phyloP scores from a whole-genome alignment of 768 basidiomycete genomes.

The Auricularia sp. region DNA sequence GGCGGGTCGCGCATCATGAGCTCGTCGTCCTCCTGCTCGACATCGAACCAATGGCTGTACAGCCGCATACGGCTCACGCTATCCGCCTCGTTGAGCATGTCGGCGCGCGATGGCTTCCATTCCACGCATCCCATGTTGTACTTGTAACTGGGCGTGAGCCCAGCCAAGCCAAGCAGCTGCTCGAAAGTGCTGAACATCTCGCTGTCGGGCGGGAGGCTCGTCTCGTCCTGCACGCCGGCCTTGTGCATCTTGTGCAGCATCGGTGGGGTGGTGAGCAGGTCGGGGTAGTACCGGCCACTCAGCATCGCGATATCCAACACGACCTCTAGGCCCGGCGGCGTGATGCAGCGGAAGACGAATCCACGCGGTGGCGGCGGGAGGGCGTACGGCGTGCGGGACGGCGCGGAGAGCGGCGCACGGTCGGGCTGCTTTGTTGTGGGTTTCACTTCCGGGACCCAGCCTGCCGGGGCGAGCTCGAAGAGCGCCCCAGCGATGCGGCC shows the following conservation, averaged over 20 bases:
- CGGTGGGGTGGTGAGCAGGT: slow-evolving; percentile 31
- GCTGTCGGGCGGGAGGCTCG: neutral
- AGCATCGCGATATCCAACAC: slow-evolving; percentile 61
- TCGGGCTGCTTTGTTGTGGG: no score
- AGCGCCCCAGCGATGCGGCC: slow-evolving; percentile 63
- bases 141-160: neutral
- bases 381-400: slow-evolving; percentile 16
- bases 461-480: slow-evolving; percentile 69
- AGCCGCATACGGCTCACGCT: neutral
- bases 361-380: slow-evolving; percentile 60
- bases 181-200: neutral
- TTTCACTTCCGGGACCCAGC: slow-evolving; percentile 37
- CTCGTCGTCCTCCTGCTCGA: no score
- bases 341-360: slow-evolving; percentile 60
- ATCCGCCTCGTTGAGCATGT: neutral
- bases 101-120: neutral
- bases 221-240: neutral
- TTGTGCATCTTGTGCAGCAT: neutral
- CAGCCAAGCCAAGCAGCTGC: neutral
- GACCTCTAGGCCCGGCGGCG: slow-evolving; percentile 50
- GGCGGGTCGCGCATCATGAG: neutral
- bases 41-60: neutral
- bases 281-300: slow-evolving; percentile 74
- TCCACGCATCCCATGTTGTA: neutral
- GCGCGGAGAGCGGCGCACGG: neutral